Evolutionary conservation across 495 filamentous ascomycete genomes (phyloP).

Genomic region (Stereocaulon alpinum): DNA sequence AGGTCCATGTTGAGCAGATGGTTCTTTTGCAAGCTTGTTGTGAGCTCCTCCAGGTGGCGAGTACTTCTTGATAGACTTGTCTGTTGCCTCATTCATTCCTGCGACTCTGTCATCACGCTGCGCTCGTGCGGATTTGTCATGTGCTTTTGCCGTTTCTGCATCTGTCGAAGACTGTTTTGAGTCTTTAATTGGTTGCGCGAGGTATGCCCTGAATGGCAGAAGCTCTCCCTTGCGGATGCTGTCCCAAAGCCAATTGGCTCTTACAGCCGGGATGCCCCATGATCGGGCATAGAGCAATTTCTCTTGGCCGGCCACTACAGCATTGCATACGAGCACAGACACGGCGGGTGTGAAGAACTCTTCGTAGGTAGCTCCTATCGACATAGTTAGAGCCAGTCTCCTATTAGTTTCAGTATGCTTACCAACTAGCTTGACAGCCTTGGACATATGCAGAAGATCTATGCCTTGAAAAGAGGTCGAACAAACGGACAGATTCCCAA

Average conservation of each 20-base stretch:
- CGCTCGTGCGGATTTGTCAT: not conserved
- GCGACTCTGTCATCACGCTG: not conserved
- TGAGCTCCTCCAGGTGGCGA: not conserved
- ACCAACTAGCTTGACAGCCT: conserved; percentile 65
- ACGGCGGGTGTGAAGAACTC: conserved; percentile 57
- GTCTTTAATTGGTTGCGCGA: conserved; percentile 25
- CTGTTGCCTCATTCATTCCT: not conserved
- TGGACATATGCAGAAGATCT: conserved; percentile 72
- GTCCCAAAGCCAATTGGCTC: conserved; percentile 70
- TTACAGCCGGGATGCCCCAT: conserved; percentile 70
- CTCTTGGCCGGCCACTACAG: conserved; percentile 50
- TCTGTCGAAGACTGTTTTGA: not conserved
- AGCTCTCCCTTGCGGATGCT: conserved; percentile 52
- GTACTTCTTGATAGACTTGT: not conserved
- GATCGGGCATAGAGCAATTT: conserved; percentile 65
- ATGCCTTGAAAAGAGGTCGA: conserved; percentile 78
- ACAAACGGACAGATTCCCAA: conserved; percentile 56
- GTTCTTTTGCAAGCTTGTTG: not conserved
- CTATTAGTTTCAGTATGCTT: conserved; percentile 13
- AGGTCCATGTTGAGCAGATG: not conserved
- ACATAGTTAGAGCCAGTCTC: conserved; percentile 4
- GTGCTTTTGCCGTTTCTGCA: not conserved
- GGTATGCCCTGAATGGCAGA: conserved; percentile 41
- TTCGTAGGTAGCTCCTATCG: conserved; percentile 54
- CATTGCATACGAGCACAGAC: conserved; percentile 60